Conservation (phyloP, 352 stramenopile species). For the Pythium myriotylum region DNA sequence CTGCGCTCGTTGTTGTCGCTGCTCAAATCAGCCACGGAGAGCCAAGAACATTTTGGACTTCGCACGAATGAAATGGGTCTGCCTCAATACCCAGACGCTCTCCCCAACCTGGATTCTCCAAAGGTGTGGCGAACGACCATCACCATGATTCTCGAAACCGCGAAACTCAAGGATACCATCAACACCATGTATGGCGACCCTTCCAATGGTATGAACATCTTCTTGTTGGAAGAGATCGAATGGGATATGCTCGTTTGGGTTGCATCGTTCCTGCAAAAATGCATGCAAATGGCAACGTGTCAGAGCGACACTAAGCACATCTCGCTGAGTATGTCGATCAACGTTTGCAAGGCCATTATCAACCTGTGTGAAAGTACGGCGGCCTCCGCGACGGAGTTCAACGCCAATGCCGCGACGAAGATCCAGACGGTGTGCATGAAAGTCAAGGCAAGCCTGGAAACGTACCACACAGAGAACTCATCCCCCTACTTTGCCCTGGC, state of each 20-base stretch:
- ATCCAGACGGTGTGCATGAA: slow-evolving; percentile 77
- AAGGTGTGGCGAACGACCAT: slow-evolving; percentile 74
- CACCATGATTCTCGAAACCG: slow-evolving; percentile 74
- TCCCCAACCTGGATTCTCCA: slow-evolving; percentile 71
- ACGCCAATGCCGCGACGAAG: slow-evolving; percentile 52
- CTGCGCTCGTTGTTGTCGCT: slow-evolving; percentile 71
- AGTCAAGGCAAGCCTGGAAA: slow-evolving; percentile 69
- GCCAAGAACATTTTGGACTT: slow-evolving; percentile 72
- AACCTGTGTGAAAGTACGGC: slow-evolving; percentile 71
- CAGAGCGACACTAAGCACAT: slow-evolving; percentile 82
- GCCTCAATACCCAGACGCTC: slow-evolving; percentile 52
- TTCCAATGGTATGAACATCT: slow-evolving; percentile 74
- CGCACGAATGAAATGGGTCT: slow-evolving; percentile 70
- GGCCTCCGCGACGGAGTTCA: slow-evolving; percentile 63
- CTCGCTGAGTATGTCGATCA: slow-evolving; percentile 78
- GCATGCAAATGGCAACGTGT: slow-evolving; percentile 77
- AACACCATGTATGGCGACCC: slow-evolving; percentile 68
- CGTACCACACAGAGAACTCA: slow-evolving; percentile 69
- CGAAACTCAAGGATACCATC: slow-evolving; percentile 80
- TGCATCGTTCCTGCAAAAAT: slow-evolving; percentile 75
- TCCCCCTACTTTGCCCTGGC: slow-evolving; percentile 73
- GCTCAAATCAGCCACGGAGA: slow-evolving; percentile 71
- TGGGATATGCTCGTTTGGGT: slow-evolving; percentile 78
- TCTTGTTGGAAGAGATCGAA: slow-evolving; percentile 75
- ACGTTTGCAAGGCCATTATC: slow-evolving; percentile 81